Base-by-base conservation (phyloP, 805 yeast species). In the Metschnikowia rubicola region DNA sequence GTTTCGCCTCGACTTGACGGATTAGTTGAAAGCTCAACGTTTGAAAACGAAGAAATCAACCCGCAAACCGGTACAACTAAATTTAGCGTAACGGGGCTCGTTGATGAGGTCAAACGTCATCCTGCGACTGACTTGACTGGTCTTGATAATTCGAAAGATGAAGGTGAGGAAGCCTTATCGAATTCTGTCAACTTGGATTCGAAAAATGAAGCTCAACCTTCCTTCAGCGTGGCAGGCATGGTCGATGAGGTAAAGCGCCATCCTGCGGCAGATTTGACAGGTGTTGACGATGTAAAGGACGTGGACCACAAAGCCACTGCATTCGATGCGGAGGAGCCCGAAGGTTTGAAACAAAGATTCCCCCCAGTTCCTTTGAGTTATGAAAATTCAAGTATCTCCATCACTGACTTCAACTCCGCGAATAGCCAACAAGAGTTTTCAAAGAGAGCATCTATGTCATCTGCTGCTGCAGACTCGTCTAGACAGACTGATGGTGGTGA, bases 281-380 rank as follows among this genome's bases (percentile, higher is more conserved):
- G 70, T 6, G 45, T 54, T 28, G 58, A 51, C 10, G 59, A 51
- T 21, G 46, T 44, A n/a, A 54, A 60, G 35, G 57, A 53, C 19
- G 39, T 44, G 5, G 52, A 51, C 26, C 44, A 37, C 41, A 40
- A 40, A n/a, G 39, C 30, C 28, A 21, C 15, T 2, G 30, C 32
- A 38, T 37, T 41, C 33, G 41, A 46, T 21, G 41, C 29, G 10
- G 41, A 39, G 17, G 35, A 35, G 7, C 12, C 38, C n/a, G 48
- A 39, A 15, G 47, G 39, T 31, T 31, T 54, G 35, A 53, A 52
- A 32, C 44, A 49, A n/a, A 48, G 72, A 45, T 70, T 71, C 46
- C 68, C 71, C 4, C 65, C 65, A 7, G 62, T 72, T 10, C 66
- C 69, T 12, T 54, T 61, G 1, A 67, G 67, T 26, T 58, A 57